phyloP scores from a whole-genome alignment of 2,329 filamentous ascomycete species.

The Sarocladium brachiariae region DNA sequence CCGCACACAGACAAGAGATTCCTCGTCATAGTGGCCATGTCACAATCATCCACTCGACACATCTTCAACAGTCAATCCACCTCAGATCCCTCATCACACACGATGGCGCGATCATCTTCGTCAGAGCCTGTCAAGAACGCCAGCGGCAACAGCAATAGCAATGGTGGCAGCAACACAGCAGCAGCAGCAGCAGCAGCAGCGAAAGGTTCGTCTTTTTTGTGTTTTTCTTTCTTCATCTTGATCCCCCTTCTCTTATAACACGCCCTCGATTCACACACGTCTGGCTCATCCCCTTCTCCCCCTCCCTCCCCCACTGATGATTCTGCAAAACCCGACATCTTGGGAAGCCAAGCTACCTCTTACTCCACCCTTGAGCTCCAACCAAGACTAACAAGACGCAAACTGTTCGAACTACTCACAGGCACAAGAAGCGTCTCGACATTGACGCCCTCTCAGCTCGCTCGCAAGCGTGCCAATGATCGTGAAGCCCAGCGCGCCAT shows the following conservation, averaged over 20 bases:
- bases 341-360: too few relatives aligned
- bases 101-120: constrained; percentile 36
- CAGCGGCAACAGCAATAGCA: background rate
- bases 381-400: background rate
- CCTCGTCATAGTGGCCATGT: constrained; percentile 10
- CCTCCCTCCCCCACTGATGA: background rate
- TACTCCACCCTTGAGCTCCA: constrained; percentile 4
- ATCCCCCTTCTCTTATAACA: background rate
- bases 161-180: too few relatives aligned
- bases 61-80: constrained; percentile 12
- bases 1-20: too few relatives aligned
- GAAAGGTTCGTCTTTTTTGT: constrained; percentile 32
- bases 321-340: too few relatives aligned
- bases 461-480: constrained; percentile 86
- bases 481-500: constrained; percentile 85
- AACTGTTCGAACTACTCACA: too few relatives aligned
- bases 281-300: background rate
- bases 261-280: background rate
- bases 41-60: constrained; percentile 11
- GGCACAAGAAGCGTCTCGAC: constrained; percentile 75
- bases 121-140: constrained; percentile 33
- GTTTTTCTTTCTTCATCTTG: too few relatives aligned
- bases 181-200: constrained; percentile 23
- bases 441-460: constrained; percentile 80
- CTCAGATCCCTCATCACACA: constrained; percentile 16